A percentile compares a stretch with the other conserved stretches of the same genome.
Conservation (phyloP, 768 basidiomycete species). For the Hypholoma sublateritium region DNA sequence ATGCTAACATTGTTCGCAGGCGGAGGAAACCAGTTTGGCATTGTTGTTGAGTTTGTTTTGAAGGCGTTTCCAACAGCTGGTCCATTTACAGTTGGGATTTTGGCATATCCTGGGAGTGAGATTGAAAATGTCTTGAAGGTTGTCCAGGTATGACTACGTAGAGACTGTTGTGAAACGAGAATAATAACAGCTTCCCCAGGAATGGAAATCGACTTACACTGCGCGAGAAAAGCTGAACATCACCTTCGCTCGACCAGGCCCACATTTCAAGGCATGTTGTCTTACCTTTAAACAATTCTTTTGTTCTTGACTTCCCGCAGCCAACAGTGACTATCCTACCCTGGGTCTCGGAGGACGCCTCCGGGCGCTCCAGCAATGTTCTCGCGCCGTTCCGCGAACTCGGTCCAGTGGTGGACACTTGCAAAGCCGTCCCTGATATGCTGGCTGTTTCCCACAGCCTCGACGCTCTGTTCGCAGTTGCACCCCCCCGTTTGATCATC, state of each 20-base stretch:
- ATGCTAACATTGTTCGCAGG: constrained; percentile 7
- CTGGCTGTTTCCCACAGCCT: constrained; percentile 15
- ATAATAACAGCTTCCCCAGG: background rate
- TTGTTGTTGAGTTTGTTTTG: constrained; percentile 19
- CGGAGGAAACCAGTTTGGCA: constrained; percentile 22
- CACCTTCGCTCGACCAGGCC: constrained; percentile 7
- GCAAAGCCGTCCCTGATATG: constrained; percentile 7
- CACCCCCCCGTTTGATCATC: constrained; percentile 14
- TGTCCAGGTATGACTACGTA: constrained; percentile 1
- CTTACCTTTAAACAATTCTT: background rate
- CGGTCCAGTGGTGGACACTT: constrained; percentile 14
- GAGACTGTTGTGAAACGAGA: too few relatives aligned
- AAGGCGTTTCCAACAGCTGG: constrained; percentile 12
- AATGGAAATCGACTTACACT: constrained; percentile 9
- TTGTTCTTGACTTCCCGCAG: background rate
- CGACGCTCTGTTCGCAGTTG: constrained; percentile 13
- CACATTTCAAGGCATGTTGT: constrained; percentile 7
- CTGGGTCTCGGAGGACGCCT: constrained; percentile 14
- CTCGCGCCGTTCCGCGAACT: constrained; percentile 19
- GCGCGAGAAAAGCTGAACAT: constrained; percentile 8
- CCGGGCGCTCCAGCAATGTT: constrained; percentile 8
- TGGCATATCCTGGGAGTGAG: constrained; percentile 5
- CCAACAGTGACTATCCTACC: constrained; percentile 17
- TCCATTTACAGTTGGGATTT: constrained; percentile 6
- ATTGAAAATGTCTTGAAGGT: constrained; percentile 5